phyloP scores from a whole-genome alignment of 2,329 filamentous ascomycete genomes.

The Pyricularia sp. region DNA sequence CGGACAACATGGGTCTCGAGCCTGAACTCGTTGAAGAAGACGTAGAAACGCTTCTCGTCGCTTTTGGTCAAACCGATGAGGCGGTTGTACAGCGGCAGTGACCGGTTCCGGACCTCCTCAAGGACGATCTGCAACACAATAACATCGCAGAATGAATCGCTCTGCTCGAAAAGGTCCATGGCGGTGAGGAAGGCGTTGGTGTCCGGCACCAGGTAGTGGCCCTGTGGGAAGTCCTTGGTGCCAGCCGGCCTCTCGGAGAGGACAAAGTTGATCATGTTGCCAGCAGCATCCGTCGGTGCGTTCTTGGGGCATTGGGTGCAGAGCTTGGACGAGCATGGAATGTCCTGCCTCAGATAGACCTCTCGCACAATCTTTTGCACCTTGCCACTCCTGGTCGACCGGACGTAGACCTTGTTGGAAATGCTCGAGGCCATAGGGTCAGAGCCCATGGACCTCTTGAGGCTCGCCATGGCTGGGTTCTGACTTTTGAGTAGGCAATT shows the following conservation, averaged over 20 bases:
- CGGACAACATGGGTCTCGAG: slow-evolving; percentile 80
- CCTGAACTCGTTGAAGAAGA: slow-evolving; percentile 98
- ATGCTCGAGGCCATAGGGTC: slow-evolving; percentile 60
- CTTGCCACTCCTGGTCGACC: slow-evolving; percentile 91
- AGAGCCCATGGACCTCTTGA: slow-evolving; percentile 47
- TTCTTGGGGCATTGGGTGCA: slow-evolving; percentile 66
- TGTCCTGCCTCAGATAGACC: slow-evolving; percentile 91
- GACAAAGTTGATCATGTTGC: slow-evolving; percentile 71
- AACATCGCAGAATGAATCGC: slow-evolving; percentile 90
- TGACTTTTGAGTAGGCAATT: not conserved
- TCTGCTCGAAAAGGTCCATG: slow-evolving; percentile 95
- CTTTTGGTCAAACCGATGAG: slow-evolving; percentile 85
- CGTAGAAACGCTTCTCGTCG: slow-evolving; percentile 94
- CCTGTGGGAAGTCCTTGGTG: slow-evolving; percentile 71
- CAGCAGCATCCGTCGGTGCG: slow-evolving; percentile 71
- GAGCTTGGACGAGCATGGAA: slow-evolving; percentile 89
- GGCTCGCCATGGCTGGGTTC: slow-evolving; percentile 46
- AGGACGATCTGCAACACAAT: slow-evolving; percentile 92
- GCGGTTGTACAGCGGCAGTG: slow-evolving; percentile 88
- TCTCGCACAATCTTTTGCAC: slow-evolving; percentile 98
- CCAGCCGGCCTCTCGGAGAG: slow-evolving; percentile 83
- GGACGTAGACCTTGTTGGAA: slow-evolving; percentile 91
- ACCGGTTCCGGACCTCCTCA: slow-evolving; percentile 90
- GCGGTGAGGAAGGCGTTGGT: slow-evolving; percentile 92
- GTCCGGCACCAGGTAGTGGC: slow-evolving; percentile 91